Evolutionary conservation across 2,329 filamentous ascomycete species (phyloP).

Genomic region (Anisogramma anomala): DNA sequence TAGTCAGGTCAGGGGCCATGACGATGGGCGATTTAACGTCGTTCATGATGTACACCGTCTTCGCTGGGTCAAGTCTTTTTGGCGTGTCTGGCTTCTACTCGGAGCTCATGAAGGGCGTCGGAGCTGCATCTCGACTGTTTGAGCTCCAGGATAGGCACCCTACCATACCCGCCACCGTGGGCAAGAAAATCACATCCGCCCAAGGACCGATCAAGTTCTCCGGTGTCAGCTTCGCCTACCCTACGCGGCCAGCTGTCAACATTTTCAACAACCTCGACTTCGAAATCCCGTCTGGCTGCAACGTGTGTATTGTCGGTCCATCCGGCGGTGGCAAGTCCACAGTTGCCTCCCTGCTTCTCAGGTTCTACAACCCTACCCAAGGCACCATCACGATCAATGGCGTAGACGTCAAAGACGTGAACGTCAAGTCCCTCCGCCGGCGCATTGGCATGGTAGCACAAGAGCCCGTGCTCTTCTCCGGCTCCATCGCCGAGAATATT

Average conservation of each 20-base stretch:
- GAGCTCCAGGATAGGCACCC: conserved; percentile 87
- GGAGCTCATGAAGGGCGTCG: conserved; percentile 97
- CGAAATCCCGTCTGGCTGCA: conserved; percentile 82
- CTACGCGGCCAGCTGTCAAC: conserved; percentile 77
- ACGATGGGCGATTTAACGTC: conserved; percentile 86
- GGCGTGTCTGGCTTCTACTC: conserved; percentile 94
- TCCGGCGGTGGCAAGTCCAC: conserved; percentile 96
- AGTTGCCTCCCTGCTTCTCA: conserved; percentile 77
- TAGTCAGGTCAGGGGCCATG: conserved; percentile 78
- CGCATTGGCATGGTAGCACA: conserved; percentile 93
- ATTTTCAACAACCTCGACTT: conserved; percentile 89
- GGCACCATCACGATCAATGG: conserved; percentile 77
- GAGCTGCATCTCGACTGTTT: conserved; percentile 89
- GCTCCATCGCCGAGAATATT: conserved; percentile 79
- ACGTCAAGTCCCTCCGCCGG: conserved; percentile 81
- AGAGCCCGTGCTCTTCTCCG: conserved; percentile 85
- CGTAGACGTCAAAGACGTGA: conserved; percentile 72
- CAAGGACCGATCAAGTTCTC: conserved; percentile 82
- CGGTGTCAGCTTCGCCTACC: conserved; percentile 80
- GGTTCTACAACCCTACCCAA: conserved; percentile 76
- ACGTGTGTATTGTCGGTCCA: conserved; percentile 92
- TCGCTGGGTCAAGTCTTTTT: conserved; percentile 73
- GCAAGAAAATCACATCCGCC: conserved; percentile 66
- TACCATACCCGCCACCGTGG: conserved; percentile 76
- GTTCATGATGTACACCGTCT: conserved; percentile 97